Conservation (phyloP, 1,139 yeast genomes). For the Zygosaccharomyces pseudobailii region DNA sequence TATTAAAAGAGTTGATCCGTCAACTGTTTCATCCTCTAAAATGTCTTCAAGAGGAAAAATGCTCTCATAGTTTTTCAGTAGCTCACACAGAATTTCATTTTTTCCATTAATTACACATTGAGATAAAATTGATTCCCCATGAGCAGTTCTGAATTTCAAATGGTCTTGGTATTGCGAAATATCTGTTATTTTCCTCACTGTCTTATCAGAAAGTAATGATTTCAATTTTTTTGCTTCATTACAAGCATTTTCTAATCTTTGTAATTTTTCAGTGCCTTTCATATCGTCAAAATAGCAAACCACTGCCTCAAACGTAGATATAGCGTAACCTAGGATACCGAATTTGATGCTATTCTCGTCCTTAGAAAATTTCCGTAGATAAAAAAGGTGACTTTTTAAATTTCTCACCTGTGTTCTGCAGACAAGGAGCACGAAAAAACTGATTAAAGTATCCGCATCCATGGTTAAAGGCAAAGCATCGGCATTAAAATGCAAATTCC, state of each 20-base stretch:
- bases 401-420: slow-evolving; percentile 56
- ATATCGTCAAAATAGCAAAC: slow-evolving; percentile 44
- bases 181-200: slow-evolving; percentile 29
- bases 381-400: slow-evolving; percentile 60
- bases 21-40: slow-evolving; percentile 54
- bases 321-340: slow-evolving; percentile 55
- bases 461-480: slow-evolving; percentile 36
- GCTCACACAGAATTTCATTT: slow-evolving; percentile 40
- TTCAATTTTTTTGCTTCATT: slow-evolving; percentile 3
- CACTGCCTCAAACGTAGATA: slow-evolving; percentile 83
- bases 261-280: slow-evolving; percentile 8
- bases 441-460: slow-evolving; percentile 80
- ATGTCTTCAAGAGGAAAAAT: slow-evolving; percentile 64
- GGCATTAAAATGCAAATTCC: slow-evolving; percentile 8
- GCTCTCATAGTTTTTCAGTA: slow-evolving; percentile 43
- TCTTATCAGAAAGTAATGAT: slow-evolving; percentile 23
- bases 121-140: slow-evolving; percentile 67
- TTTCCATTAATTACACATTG: slow-evolving; percentile 47
- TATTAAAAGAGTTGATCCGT: slow-evolving; percentile 52
- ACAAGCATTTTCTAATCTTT: slow-evolving; percentile 7
- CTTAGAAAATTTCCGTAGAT: slow-evolving; percentile 59
- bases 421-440: slow-evolving; percentile 67
- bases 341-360: slow-evolving; percentile 40
- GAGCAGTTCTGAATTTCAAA: slow-evolving; percentile 45
- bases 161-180: slow-evolving; percentile 7